Evolutionary conservation across 1,284 basidiomycete genomes (phyloP).

Genomic region (Polyporus tsugae): DNA sequence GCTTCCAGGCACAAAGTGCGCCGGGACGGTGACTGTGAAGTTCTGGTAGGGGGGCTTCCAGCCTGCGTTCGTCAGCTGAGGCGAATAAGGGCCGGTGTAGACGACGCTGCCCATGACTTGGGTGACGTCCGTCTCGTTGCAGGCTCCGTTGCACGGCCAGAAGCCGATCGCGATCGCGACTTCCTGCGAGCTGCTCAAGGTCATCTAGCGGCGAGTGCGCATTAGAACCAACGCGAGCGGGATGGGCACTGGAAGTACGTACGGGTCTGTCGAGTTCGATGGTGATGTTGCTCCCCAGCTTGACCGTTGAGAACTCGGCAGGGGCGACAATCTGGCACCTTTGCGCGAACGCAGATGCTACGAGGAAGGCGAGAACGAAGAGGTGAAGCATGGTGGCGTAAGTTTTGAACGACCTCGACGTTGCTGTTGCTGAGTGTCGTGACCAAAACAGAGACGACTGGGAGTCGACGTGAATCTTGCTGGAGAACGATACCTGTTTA

Average conservation of each 20-base stretch:
- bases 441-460: not conserved
- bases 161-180: conserved; percentile 54
- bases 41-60: conserved; percentile 55
- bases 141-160: conserved; percentile 43
- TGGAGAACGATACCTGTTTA: not conserved
- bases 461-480: not conserved
- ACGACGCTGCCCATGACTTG: conserved; percentile 51
- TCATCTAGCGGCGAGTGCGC: conserved; percentile 39
- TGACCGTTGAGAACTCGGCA: conserved; percentile 40
- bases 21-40: conserved; percentile 57
- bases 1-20: conserved; percentile 37
- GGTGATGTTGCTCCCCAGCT: conserved; percentile 46
- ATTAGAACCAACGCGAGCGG: not conserved
- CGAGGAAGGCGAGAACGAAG: conserved; percentile 28
- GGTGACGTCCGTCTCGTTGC: conserved; percentile 41
- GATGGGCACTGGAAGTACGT: conserved; percentile 30
- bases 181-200: conserved; percentile 49
- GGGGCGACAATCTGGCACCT: conserved; percentile 49
- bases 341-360: conserved; percentile 49
- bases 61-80: conserved; percentile 40
- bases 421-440: not conserved
- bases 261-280: conserved; percentile 57
- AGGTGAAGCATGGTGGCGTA: conserved; percentile 6
- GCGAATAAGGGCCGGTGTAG: conserved; percentile 54
- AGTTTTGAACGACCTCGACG: not conserved